phyloP scores from a whole-genome alignment of 2,329 filamentous ascomycete species.

The Hawksworthiomyces lignivorus region DNA sequence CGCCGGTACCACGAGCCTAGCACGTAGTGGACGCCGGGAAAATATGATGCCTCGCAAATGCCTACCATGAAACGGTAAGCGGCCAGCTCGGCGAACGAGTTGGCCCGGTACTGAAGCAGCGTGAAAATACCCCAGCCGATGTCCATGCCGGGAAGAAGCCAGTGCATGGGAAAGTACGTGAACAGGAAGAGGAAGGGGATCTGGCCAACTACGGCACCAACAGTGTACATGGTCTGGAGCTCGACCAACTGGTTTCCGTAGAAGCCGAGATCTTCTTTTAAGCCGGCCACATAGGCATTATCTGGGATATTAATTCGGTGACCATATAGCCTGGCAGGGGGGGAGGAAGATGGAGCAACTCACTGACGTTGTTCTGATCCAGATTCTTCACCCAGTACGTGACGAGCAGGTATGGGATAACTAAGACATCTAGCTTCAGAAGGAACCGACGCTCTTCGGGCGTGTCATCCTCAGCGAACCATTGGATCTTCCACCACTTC shows the following conservation, averaged over 20 bases:
- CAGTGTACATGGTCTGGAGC: conserved; percentile 16
- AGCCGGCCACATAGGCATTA: conserved; percentile 22
- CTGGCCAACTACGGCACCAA: conserved; percentile 6
- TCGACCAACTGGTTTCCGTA: conserved; percentile 17
- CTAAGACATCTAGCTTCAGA: not conserved
- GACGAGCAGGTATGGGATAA: conserved; percentile 4
- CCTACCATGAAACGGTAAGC: conserved; percentile 26
- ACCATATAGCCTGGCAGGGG: no score
- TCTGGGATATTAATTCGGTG: no score
- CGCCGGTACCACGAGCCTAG: conserved; percentile 49
- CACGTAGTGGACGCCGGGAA: conserved; percentile 22
- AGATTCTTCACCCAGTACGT: conserved; percentile 18
- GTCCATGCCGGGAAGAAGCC: conserved; percentile 16
- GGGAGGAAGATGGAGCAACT: no score
- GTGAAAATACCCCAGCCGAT: conserved; percentile 21
- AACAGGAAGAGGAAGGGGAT: conserved; percentile 6
- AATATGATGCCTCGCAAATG: conserved; percentile 24
- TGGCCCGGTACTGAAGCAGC: conserved; percentile 1
- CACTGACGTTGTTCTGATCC: conserved; percentile 20
- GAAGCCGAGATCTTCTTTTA: conserved; percentile 21
- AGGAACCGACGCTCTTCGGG: not conserved
- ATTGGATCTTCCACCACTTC: conserved; percentile 5
- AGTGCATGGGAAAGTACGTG: conserved; percentile 21
- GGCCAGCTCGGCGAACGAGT: conserved; percentile 18
- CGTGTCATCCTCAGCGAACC: conserved; percentile 3